Base-by-base conservation (phyloP, 768 basidiomycete genomes). In the Boletus barrowsii region DNA sequence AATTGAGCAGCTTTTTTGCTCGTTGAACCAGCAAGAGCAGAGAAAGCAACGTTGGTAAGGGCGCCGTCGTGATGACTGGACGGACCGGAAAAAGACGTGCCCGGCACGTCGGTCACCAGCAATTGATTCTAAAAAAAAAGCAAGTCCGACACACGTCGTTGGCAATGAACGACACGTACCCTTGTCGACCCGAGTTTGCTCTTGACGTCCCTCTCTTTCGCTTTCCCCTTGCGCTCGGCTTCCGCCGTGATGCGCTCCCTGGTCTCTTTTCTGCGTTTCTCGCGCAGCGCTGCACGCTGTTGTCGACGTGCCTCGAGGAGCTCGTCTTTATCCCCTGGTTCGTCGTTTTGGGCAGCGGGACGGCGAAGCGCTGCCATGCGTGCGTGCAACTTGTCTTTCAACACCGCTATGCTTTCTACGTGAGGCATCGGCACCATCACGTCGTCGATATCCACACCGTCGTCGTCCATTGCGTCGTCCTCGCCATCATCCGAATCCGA, bases 211-310 rank as follows among this genome's bases (percentile, higher is more conserved):
- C 78, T 79, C 74, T 57, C 68, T 80, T 79, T 65, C 14, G 75
- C 74, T 66, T 81, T 79, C 44, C 70, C 74, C 44, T 76, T 78
- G 48, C 68, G 65, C 64, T 87, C 89, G 55, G 83, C 76, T 66
- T 88, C 86, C 15, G 76, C 77, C 61, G 76, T 73, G 55, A 85
- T 89, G 72, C 90, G 88, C 72, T 94, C 93, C 66, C 80, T 88
- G 9, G 90, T 90, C 75, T 90, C 88, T 64, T 88, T 90, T 65
- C 94, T 73, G 61, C 96, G 75, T 53, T 84, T 81, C 71, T 98
- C 95, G 20, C 94, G 79, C 78, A 97, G 78, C 33, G 86, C 83
- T 0, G 87, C 94, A 5, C 93, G 76, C 63, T 90, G 85, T 61
- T 72, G 71, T 56, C 93, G 75, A 49, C 89, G 77, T 69, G 93